Conservation (phyloP, 257 asterid species). For the Solanum chaucha region DNA sequence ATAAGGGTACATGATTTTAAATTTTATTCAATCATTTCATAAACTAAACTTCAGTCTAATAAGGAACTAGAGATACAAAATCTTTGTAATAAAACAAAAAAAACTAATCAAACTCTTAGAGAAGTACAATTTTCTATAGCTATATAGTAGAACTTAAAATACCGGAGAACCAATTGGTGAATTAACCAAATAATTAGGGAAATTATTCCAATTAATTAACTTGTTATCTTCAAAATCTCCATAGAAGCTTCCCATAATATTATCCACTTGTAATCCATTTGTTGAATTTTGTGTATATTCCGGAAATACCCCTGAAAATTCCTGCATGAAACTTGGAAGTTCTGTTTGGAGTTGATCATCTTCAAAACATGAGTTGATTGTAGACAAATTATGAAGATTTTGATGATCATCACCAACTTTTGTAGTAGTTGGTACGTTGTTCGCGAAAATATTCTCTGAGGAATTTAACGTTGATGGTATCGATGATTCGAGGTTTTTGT, state of each 20-base stretch:
- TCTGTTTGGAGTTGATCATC: not conserved
- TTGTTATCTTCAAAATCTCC: slow-evolving; percentile 1
- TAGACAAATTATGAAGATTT: not conserved
- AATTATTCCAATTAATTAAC: slow-evolving; percentile 10
- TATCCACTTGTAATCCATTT: not conserved
- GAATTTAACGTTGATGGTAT: no score
- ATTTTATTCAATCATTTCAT: not conserved
- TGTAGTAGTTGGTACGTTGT: no score
- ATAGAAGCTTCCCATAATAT: not conserved
- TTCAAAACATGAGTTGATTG: not conserved
- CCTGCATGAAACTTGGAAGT: not conserved
- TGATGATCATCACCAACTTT: not conserved
- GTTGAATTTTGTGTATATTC: not conserved
- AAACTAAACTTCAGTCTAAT: not conserved
- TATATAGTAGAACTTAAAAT: not conserved
- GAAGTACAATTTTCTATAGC: not conserved
- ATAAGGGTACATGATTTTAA: not conserved
- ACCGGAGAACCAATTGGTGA: slow-evolving; percentile 2
- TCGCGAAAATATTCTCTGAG: no score
- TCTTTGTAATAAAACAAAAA: not conserved
- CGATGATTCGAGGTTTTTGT: no score
- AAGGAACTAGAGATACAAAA: not conserved
- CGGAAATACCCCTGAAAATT: not conserved
- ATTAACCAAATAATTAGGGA: not conserved
- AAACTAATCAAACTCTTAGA: not conserved